phyloP scores from a whole-genome alignment of 805 yeast genomes.

The Saccharomycopsis olivae region DNA sequence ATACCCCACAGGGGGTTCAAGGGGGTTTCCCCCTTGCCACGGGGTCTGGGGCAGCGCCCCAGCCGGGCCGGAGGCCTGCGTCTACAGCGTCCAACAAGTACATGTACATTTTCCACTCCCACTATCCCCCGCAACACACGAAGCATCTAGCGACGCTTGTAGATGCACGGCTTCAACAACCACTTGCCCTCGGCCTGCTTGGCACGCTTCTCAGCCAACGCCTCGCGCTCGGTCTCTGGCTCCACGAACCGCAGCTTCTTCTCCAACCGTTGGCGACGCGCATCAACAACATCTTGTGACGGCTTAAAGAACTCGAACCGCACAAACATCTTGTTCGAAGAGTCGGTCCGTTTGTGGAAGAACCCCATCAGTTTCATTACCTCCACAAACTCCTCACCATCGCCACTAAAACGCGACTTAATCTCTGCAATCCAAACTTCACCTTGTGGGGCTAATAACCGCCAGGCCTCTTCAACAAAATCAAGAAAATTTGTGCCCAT shows the following conservation, averaged over 20 bases:
- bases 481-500: constrained; percentile 98
- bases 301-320: constrained; percentile 93
- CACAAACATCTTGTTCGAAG: constrained; percentile 84
- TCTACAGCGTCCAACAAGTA: too few relatives aligned
- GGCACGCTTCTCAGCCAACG: constrained; percentile 43
- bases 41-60: too few relatives aligned
- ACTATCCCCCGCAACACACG: too few relatives aligned
- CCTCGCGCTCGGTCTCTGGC: constrained; percentile 51
- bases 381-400: constrained; percentile 72
- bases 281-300: constrained; percentile 52
- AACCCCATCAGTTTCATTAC: constrained; percentile 73
- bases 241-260: constrained; percentile 62
- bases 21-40: too few relatives aligned
- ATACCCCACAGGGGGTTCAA: too few relatives aligned
- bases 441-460: constrained; percentile 82
- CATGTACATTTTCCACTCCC: too few relatives aligned
- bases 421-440: constrained; percentile 97
- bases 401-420: constrained; percentile 65
- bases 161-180: constrained; percentile 92
- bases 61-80: too few relatives aligned
- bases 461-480: constrained; percentile 79
- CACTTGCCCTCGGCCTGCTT: constrained; percentile 68
- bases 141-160: constrained; percentile 58
- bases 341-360: constrained; percentile 80
- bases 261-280: constrained; percentile 49